Base-by-base conservation (phyloP, 2,329 filamentous ascomycete genomes). In the Apiospora phragmitis region DNA sequence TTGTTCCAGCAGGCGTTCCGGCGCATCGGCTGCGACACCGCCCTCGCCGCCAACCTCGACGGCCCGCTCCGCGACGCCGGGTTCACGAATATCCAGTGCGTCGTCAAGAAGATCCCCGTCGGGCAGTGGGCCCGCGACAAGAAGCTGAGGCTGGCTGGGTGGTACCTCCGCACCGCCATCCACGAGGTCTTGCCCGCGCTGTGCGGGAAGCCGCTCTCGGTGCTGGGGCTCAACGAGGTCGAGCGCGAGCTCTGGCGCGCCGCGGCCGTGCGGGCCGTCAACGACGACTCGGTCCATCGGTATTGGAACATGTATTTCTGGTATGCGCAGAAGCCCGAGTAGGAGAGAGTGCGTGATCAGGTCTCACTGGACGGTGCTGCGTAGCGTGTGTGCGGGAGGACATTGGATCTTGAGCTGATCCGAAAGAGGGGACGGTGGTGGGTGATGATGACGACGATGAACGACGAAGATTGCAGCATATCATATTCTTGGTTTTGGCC, bases 1-100 rank as follows among this genome's bases (percentile, higher is more conserved):
- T 55, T 79, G 18, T 72, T 76, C 24, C 67, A 74, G 16, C 71
- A 77, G 24, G 77, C 78, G 5, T 75, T 81, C n/a, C 70, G 68
- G 6, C 78, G 79, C 38, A 80, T 84, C 66, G 83, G 82, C 2
- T 80, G 84, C 65, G 79, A 82, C 71, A 81, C 79, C 73, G 73
- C 83, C 77, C 77, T 80, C 74, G 70, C 79, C 70, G 69, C 74
- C 70, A 76, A 80, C 16, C 76, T 86, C 6, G 77, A 79, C 18
- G 78, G 71, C 8, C 29, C 68, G 7, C 70, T 76, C 49, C 65
- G 79, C 41, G 77, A 77, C 0, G 80, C 81, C 0, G 86, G 86
- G 32, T 88, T 86, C 74, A 66, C 51, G 21, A 68, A 72, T 38
- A 43, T 69, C 8, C 71, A 72, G 26, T 68, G 72, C 65, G 67